These are phyloP conservation scores for Xylaria digitata DNA, from an alignment of 2,329 filamentous ascomycete genomes.

Conservation along the genomic window DNA sequence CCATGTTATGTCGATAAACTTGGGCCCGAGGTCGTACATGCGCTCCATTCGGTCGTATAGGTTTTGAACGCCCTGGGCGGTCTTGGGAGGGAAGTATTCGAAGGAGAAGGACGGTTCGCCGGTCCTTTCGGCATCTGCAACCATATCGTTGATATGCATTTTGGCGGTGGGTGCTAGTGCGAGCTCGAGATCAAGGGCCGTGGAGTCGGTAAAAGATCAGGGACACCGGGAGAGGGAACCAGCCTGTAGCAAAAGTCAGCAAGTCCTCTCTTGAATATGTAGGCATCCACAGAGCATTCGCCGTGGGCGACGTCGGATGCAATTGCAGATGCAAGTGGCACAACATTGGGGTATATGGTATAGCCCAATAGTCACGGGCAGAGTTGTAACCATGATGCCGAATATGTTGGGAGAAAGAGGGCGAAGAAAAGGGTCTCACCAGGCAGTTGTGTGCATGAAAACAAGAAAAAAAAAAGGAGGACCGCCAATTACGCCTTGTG, in stretches of 20 bases:
- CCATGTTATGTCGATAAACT: slow-evolving; percentile 99
- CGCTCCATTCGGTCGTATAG: slow-evolving; percentile 99
- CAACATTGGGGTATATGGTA: background rate
- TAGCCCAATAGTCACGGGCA: background rate
- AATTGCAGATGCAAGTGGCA: slow-evolving; percentile 18
- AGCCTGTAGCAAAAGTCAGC: slow-evolving; percentile 27
- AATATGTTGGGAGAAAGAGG: background rate
- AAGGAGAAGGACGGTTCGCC: slow-evolving; percentile 94
- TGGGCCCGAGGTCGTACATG: slow-evolving; percentile 93
- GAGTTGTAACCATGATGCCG: slow-evolving; percentile 6
- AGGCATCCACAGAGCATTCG: background rate
- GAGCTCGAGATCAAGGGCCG: slow-evolving; percentile 11
- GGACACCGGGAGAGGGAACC: slow-evolving; percentile 1
- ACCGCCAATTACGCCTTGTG: slow-evolving; percentile 4
- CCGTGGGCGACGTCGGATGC: slow-evolving; percentile 10
- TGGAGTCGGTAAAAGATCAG: slow-evolving; percentile 18
- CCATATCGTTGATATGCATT: slow-evolving; percentile 97
- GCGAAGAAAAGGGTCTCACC: slow-evolving; percentile 31
- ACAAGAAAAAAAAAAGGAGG: slow-evolving; percentile 19
- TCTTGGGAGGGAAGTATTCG: slow-evolving; percentile 99
- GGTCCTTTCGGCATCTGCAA: slow-evolving; percentile 81
- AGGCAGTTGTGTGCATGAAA: slow-evolving; percentile 22
- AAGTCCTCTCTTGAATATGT: slow-evolving; percentile 14
- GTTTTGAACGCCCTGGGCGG: slow-evolving; percentile 96
- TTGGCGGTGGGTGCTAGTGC: slow-evolving; percentile 52